Conservation (phyloP, 371 early-diverging fungal species). For the Mortierella sp. region DNA sequence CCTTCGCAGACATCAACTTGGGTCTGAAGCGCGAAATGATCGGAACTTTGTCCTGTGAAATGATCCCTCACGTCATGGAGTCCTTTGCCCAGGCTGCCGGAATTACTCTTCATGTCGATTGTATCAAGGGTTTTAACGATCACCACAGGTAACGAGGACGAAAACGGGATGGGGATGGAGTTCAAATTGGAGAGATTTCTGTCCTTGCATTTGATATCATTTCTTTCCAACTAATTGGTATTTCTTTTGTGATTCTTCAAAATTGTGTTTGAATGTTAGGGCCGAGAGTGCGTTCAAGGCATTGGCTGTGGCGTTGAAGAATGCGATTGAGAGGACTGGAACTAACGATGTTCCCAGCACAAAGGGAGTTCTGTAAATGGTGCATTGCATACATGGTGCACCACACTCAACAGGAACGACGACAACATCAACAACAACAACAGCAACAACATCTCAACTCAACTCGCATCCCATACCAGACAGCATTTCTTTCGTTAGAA, state of each 20-base stretch:
- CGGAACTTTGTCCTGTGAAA: conserved; percentile 92
- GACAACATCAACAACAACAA: too few relatives aligned
- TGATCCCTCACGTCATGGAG: conserved; percentile 96
- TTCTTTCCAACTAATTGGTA: background rate
- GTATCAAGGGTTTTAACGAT: conserved; percentile 92
- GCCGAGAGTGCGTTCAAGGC: conserved; percentile 98
- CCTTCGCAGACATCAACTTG: conserved; percentile 85
- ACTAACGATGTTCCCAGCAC: conserved; percentile 92
- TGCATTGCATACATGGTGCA: background rate
- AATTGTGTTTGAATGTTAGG: conserved; percentile 59
- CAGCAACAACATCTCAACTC: background rate
- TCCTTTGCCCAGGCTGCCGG: conserved; percentile 94
- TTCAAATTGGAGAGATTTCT: too few relatives aligned
- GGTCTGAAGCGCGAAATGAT: conserved; percentile 92
- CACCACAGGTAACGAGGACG: conserved; percentile 85
- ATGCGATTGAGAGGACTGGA: conserved; percentile 88
- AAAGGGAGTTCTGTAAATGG: conserved; percentile 86
- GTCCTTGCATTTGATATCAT: too few relatives aligned
- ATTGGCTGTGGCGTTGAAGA: conserved; percentile 92
- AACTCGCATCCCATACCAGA: background rate
- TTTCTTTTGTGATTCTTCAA: too few relatives aligned
- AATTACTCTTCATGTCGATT: conserved; percentile 97
- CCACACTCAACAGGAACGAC: too few relatives aligned
- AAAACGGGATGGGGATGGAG: background rate
- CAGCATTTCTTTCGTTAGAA: too few relatives aligned